Percentiles rank a stretch among this genome's conserved stretches.
Evolutionary conservation across 1,284 basidiomycete species (phyloP).

Genomic region (Hemileia vastatrix): DNA sequence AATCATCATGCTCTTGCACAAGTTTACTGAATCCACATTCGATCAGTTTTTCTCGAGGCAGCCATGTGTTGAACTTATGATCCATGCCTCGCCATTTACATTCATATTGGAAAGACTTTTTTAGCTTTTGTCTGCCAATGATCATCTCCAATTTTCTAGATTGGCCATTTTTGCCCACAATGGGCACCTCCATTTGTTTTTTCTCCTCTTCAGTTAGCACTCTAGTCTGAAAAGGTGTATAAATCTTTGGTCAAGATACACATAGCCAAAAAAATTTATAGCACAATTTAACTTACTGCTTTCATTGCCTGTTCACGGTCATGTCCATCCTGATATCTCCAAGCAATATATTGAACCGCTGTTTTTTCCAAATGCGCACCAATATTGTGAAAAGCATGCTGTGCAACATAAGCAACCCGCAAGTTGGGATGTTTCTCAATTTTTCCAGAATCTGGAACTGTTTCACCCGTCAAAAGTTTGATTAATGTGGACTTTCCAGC

Average conservation of each 20-base stretch:
- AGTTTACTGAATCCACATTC: constrained; percentile 84
- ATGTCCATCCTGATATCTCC: constrained; percentile 98
- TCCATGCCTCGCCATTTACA: constrained; percentile 92
- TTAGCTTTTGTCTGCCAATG: constrained; percentile 94
- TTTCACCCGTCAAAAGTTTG: constrained; percentile 93
- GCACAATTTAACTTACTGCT: constrained; percentile 42
- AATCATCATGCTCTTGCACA: constrained; percentile 90
- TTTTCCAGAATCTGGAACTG: constrained; percentile 78
- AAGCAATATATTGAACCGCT: constrained; percentile 90
- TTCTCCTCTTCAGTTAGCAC: constrained; percentile 81
- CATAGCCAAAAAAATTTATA: too few species aligned
- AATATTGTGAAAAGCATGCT: constrained; percentile 86
- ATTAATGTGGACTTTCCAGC: constrained; percentile 94
- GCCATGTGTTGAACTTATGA: constrained; percentile 85
- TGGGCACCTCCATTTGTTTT: constrained; percentile 69
- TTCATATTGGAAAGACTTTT: constrained; percentile 90
- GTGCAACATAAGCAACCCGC: constrained; percentile 94
- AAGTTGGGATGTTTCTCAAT: constrained; percentile 94
- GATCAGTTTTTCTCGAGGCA: constrained; percentile 78
- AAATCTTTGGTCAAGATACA: too few species aligned
- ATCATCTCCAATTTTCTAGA: constrained; percentile 78
- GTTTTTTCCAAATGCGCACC: constrained; percentile 91
- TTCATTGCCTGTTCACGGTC: constrained; percentile 94
- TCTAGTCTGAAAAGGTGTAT: too few species aligned
- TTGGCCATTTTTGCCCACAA: constrained; percentile 83